phyloP scores from a whole-genome alignment of 805 yeast genomes.

The Zygotorulaspora florentina region DNA sequence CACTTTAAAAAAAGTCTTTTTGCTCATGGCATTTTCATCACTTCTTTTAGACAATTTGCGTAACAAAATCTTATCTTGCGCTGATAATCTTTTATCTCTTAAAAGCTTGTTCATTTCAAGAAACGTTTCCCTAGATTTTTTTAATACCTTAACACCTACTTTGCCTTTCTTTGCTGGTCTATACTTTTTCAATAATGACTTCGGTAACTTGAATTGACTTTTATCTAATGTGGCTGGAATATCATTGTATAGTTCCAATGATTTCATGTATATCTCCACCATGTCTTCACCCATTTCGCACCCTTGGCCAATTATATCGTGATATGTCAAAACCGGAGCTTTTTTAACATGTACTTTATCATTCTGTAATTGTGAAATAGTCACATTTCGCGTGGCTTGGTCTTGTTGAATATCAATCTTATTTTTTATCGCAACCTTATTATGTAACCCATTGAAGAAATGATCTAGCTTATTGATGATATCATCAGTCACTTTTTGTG shows the following conservation, averaged over 20 bases:
- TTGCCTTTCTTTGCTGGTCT: constrained; percentile 8
- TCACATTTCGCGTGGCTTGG: constrained; percentile 11
- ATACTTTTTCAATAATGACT: constrained; percentile 23
- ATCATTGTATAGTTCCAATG: constrained; percentile 30
- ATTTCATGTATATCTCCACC: constrained; percentile 31
- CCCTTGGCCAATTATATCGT: constrained; percentile 29
- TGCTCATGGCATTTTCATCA: constrained; percentile 14
- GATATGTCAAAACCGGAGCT: constrained; percentile 21
- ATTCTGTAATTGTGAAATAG: constrained; percentile 8
- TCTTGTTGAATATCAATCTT: constrained; percentile 20
- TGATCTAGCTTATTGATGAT: constrained; percentile 27
- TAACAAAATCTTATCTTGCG: constrained; percentile 16
- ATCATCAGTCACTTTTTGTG: constrained; percentile 15
- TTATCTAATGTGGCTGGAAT: constrained; percentile 26
- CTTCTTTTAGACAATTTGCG: constrained; percentile 11
- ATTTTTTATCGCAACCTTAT: constrained; percentile 24
- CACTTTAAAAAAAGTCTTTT: constrained; percentile 22
- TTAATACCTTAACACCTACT: constrained; percentile 6
- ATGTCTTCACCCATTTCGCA: constrained; percentile 33
- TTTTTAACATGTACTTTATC: constrained; percentile 15
- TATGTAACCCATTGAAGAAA: constrained; percentile 28
- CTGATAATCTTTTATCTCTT: constrained; percentile 17
- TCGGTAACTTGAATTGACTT: constrained; percentile 25
- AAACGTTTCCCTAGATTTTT: constrained; percentile 14
- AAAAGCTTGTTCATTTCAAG: constrained; percentile 17